Conservation (phyloP, 140 eudicot species). For the Artemisia princeps region DNA sequence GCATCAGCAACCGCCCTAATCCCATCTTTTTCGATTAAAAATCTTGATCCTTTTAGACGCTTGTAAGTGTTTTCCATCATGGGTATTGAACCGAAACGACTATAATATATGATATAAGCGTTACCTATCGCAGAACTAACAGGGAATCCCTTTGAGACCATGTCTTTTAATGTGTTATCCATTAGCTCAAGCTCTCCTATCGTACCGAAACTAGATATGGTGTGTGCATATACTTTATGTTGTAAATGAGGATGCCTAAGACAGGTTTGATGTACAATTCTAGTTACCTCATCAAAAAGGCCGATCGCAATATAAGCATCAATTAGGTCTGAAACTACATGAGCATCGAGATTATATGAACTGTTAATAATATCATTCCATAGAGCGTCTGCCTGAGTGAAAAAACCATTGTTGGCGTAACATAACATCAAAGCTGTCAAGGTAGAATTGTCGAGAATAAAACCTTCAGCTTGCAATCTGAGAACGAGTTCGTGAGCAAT, state of each 20-base stretch:
- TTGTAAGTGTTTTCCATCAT: conserved; percentile 65
- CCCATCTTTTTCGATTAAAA: conserved; percentile 70
- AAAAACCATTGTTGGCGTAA: conserved; percentile 45
- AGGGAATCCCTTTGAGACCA: conserved; percentile 55
- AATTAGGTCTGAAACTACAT: conserved; percentile 41
- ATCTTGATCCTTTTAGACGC: conserved; percentile 64
- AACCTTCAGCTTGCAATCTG: conserved; percentile 31
- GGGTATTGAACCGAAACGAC: conserved; percentile 55
- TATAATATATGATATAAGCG: conserved; percentile 58
- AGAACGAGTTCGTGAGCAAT: conserved; percentile 30
- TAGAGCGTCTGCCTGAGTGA: conserved; percentile 39
- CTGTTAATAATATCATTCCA: conserved; percentile 61
- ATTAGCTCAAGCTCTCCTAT: conserved; percentile 61
- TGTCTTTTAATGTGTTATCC: conserved; percentile 60
- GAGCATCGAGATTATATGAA: conserved; percentile 42
- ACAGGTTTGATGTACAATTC: conserved; percentile 36
- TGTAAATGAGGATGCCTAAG: conserved; percentile 43
- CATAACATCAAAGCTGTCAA: conserved; percentile 43
- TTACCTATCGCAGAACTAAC: conserved; percentile 68
- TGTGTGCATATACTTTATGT: conserved; percentile 32
- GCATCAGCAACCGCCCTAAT: conserved; percentile 59
- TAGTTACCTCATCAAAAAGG: conserved; percentile 34
- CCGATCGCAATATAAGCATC: conserved; percentile 38
- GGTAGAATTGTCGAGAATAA: conserved; percentile 32
- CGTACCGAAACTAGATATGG: conserved; percentile 59